Evolutionary conservation across 345 rosid species (phyloP), one percentile per base, ranked within the genome.

Genomic region (Rhodamnia rubescens): DNA sequence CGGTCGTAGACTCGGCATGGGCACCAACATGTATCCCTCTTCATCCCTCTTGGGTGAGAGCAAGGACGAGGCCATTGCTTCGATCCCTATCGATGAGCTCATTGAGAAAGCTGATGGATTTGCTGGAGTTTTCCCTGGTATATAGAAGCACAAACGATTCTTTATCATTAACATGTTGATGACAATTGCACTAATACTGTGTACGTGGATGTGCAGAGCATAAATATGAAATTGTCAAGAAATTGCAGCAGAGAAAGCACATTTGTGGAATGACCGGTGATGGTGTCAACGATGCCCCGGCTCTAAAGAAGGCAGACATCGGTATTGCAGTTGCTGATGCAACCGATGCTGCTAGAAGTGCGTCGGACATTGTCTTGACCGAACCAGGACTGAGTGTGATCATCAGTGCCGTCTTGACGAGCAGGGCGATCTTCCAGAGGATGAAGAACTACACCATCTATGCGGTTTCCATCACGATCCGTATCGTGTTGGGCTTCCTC

Each of bases 361-460:
- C 98, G 32, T 94, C 97, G 0, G 97, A 95, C 88, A 95, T 95
- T 80, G 98, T 95, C 84, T 84, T 95, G 83, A 95, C 98, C 0
- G 94, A 95, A 88, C 98, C 96, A 50, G 97, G 98, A 82, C 89
- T 95, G 85, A 94, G 97, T 42, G 98, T 94, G 85, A 94, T 94
- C 11, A 57, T 95, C 8, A 94, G 96, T 54, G 98, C 98, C 0
- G 97, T 95, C 53, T 84, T 95, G 82, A 95, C 97, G 7, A 95
- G 98, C 91, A 89, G 98, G 81, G 95, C 94, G 56, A 94, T 95
- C 88, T 95, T 95, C 91, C 98, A 95, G 84, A 94, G 97, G 89
- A 95, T 95, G 98, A 95, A 95, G 91, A 95, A 95, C 92, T 95
- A 95, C 95, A 95, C 97, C 80, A 95, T 95, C 82, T 94, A 95